These are phyloP conservation scores for Wickerhamomyces xylosicus DNA, from an alignment of 805 yeast genomes.

Conservation along the genomic window DNA sequence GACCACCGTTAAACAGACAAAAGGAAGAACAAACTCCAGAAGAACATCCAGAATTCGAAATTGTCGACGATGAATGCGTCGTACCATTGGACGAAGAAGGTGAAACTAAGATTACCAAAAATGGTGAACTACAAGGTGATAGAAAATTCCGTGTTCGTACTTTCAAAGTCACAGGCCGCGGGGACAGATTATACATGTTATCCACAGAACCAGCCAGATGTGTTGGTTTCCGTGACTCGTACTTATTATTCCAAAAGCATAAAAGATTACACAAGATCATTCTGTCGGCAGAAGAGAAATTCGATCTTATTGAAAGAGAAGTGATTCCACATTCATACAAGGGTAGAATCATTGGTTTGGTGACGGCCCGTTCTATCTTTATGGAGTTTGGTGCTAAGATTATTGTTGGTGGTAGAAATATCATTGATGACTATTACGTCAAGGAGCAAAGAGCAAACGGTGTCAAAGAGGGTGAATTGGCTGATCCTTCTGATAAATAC, in stretches of 20 bases:
- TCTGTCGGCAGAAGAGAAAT: constrained; percentile 67
- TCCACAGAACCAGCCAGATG: constrained; percentile 95
- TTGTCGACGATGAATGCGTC: constrained; percentile 68
- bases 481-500: constrained; percentile 49
- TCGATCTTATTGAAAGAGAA: constrained; percentile 70
- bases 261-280: constrained; percentile 63
- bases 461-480: constrained; percentile 59
- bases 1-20: constrained; percentile 1
- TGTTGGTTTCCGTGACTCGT: constrained; percentile 89
- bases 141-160: constrained; percentile 66
- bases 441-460: constrained; percentile 35
- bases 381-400: constrained; percentile 88
- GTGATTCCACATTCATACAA: constrained; percentile 84
- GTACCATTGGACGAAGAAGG: constrained; percentile 75
- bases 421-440: constrained; percentile 84
- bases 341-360: constrained; percentile 81
- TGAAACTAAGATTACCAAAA: constrained; percentile 53
- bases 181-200: constrained; percentile 73
- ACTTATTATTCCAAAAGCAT: constrained; percentile 81
- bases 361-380: constrained; percentile 82
- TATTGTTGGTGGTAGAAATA: constrained; percentile 68
- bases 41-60: constrained; percentile 24
- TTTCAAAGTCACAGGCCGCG: constrained; percentile 48
- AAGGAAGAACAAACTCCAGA: constrained; percentile 13
- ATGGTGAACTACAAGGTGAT: constrained; percentile 63